Evolutionary conservation across 2,329 filamentous ascomycete genomes (phyloP).

Genomic region (Sclerotinia borealis): DNA sequence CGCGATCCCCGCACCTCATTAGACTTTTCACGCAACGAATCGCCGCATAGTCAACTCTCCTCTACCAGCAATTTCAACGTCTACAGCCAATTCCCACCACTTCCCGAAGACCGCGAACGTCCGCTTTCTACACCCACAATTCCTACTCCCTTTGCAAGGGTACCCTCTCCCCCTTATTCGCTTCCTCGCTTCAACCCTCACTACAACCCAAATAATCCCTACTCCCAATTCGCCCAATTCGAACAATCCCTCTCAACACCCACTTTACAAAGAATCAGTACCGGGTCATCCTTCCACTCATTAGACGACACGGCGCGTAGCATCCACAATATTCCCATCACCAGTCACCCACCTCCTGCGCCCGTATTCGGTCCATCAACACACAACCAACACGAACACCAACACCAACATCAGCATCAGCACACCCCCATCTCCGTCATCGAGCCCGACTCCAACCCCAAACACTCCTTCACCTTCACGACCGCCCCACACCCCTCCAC

Average conservation of each 20-base stretch:
- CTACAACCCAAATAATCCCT: constrained; percentile 3
- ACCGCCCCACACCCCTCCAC: background rate
- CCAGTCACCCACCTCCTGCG: background rate
- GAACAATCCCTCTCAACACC: constrained; percentile 9
- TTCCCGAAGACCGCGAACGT: background rate
- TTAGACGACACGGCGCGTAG: background rate
- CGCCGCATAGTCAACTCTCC: background rate
- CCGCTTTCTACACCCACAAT: constrained; percentile 7
- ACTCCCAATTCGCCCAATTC: constrained; percentile 11
- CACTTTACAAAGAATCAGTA: constrained; percentile 4
- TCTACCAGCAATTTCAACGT: background rate
- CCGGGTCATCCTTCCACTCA: constrained; percentile 3
- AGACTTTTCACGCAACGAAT: background rate
- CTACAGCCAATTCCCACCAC: constrained; percentile 6
- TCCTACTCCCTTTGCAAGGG: background rate
- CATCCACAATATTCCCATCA: background rate
- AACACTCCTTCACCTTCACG: constrained; percentile 12
- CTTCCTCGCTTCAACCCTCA: background rate
- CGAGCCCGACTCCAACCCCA: constrained; percentile 1
- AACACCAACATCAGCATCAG: background rate
- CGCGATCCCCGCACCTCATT: background rate
- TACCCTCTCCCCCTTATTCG: background rate
- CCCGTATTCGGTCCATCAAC: background rate
- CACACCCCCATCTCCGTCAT: constrained; percentile 1
- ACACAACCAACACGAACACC: background rate